Percentiles rank a stretch among this genome's conserved stretches.
Evolutionary conservation across 108 stramenopile genomes (phyloP).

Genomic region (Nannochloropsis gaditana): DNA sequence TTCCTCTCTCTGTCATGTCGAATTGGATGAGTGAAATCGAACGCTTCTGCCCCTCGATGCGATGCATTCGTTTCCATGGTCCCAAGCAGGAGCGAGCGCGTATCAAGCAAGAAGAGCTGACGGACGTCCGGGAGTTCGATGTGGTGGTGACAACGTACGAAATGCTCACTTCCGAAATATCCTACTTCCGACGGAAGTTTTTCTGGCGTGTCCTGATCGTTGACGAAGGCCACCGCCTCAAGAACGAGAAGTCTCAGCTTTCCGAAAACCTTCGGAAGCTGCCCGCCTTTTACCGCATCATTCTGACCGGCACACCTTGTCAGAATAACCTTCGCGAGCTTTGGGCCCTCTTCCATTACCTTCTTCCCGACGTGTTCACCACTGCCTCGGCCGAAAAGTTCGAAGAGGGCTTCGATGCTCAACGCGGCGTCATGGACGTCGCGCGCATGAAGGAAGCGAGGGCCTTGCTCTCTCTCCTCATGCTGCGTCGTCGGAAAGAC

Average conservation of each 20-base stretch:
- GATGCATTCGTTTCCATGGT: constrained; percentile 55
- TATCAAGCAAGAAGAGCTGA: constrained; percentile 47
- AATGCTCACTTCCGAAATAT: constrained; percentile 45
- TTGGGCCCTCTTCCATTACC: constrained; percentile 54
- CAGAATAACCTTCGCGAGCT: constrained; percentile 54
- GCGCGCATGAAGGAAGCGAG: constrained; percentile 82
- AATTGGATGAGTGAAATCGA: constrained; percentile 54
- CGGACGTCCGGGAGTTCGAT: constrained; percentile 48
- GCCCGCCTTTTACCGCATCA: constrained; percentile 73
- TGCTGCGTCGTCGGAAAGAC: constrained; percentile 77
- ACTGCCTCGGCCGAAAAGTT: constrained; percentile 38
- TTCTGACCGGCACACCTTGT: constrained; percentile 62
- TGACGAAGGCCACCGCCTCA: constrained; percentile 56
- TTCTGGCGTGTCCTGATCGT: constrained; percentile 52
- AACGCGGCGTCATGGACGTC: constrained; percentile 46
- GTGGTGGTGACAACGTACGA: constrained; percentile 55
- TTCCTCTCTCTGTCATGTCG: constrained; percentile 48
- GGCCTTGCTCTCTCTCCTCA: constrained; percentile 86
- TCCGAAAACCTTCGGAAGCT: constrained; percentile 52
- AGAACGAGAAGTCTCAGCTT: constrained; percentile 53
- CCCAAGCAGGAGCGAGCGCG: constrained; percentile 43
- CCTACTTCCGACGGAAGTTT: constrained; percentile 43
- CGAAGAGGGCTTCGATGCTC: constrained; percentile 30
- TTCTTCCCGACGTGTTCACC: constrained; percentile 50
- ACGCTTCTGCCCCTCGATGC: constrained; percentile 52